A percentile compares a stretch with the other conserved stretches of the same genome.
Evolutionary conservation across 192 early-diverging fungal genomes (phyloP).

Genomic region (Phycomyces nitens): DNA sequence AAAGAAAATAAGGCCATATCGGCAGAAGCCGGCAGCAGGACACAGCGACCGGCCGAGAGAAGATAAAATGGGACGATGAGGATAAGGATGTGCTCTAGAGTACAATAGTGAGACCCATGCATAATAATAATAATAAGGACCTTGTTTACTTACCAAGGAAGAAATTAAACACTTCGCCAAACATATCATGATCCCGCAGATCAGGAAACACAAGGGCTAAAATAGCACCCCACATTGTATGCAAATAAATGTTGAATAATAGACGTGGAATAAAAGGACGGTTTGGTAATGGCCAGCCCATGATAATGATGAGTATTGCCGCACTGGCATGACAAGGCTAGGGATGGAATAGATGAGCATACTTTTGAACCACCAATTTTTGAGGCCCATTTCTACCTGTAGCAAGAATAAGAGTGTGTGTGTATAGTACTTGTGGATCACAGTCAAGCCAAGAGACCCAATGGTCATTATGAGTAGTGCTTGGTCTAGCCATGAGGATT

Average conservation of each 20-base stretch:
- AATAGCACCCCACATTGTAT: constrained; percentile 50
- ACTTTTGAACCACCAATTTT: too few relatives aligned
- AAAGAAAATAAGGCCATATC: constrained; percentile 50
- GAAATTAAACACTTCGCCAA: constrained; percentile 50
- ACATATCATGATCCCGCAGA: constrained; percentile 44
- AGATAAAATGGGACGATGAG: constrained; percentile 45
- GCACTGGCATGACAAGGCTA: constrained; percentile 53
- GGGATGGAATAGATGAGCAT: neutral
- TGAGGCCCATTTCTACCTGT: too few relatives aligned
- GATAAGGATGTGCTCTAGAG: constrained; percentile 42
- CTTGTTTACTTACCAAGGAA: constrained; percentile 42
- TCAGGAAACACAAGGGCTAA: constrained; percentile 47
- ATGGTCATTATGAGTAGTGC: constrained; percentile 27
- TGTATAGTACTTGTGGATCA: constrained; percentile 37
- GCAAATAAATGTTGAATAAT: constrained; percentile 49
- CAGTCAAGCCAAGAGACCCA: constrained; percentile 33
- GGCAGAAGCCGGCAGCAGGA: constrained; percentile 41
- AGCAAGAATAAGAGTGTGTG: constrained; percentile 41
- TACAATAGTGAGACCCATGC: too few relatives aligned
- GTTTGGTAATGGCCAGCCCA: constrained; percentile 35
- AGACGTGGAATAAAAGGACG: constrained; percentile 38
- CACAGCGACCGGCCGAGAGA: constrained; percentile 47
- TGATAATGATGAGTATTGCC: constrained; percentile 38
- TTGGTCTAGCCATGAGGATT: constrained; percentile 11
- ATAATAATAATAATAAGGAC: too few relatives aligned